Conservation (phyloP, 495 filamentous ascomycete genomes). For the Xylaria nigripes region DNA sequence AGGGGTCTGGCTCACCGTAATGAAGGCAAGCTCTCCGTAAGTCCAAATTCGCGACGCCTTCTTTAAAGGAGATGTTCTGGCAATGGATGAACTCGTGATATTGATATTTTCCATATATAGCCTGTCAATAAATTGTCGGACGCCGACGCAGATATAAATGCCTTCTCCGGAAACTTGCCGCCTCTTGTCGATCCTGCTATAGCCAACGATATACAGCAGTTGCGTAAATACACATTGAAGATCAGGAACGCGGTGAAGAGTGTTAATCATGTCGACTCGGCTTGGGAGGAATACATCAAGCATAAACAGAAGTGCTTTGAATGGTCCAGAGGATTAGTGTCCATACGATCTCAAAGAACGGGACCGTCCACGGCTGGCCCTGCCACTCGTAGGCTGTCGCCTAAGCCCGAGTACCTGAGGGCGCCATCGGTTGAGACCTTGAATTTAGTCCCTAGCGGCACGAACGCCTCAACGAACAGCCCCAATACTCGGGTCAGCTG, state of each 20-base stretch:
- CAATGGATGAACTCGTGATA: neutral
- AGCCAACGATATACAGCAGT: constrained; percentile 19
- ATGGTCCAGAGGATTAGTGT: constrained; percentile 17
- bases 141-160: neutral
- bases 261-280: constrained; percentile 23
- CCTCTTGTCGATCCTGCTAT: constrained; percentile 3
- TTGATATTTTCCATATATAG: neutral
- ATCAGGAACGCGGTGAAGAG: constrained; percentile 19
- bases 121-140: neutral
- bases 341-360: neutral
- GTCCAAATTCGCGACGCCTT: neutral
- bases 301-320: constrained; percentile 19
- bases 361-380: constrained; percentile 1
- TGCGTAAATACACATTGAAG: constrained; percentile 18
- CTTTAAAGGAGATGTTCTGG: neutral
- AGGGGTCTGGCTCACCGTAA: neutral
- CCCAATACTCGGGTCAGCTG: neutral
- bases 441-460: neutral
- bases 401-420: neutral
- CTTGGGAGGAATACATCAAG: constrained; percentile 27
- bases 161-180: neutral
- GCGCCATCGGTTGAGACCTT: neutral
- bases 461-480: constrained; percentile 1
- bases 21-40: neutral
- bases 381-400: neutral